These are phyloP conservation scores for Chlamydomonas applanata DNA, from an alignment of 139 green algal genomes.

Conservation along the genomic window DNA sequence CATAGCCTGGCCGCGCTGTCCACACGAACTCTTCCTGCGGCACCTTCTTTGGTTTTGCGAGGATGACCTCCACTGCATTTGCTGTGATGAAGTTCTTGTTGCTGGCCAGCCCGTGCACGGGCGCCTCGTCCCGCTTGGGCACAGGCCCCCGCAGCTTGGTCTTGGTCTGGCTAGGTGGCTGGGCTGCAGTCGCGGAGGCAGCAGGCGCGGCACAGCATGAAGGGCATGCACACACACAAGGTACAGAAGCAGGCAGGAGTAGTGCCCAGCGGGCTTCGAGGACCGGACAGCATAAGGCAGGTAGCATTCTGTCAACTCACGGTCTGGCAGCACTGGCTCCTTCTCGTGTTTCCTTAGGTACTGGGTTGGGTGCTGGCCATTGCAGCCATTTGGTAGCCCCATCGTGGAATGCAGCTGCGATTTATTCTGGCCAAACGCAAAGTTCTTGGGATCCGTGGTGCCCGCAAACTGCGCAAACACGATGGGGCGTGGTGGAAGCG, in stretches of 20 bases:
- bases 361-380: slow-evolving; percentile 30
- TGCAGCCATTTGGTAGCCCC: slow-evolving; percentile 45
- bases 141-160: slow-evolving; percentile 56
- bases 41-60: slow-evolving; percentile 50
- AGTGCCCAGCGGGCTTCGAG: too few species aligned
- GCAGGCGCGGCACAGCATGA: background rate
- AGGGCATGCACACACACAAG: background rate
- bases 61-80: slow-evolving; percentile 74
- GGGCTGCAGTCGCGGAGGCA: slow-evolving; percentile 27
- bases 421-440: slow-evolving; percentile 41
- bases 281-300: too few species aligned
- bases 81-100: slow-evolving; percentile 80
- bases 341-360: slow-evolving; percentile 60
- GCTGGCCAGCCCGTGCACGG: slow-evolving; percentile 64
- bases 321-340: slow-evolving; percentile 63
- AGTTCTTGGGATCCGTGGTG: slow-evolving; percentile 24
- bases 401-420: slow-evolving; percentile 49
- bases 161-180: slow-evolving; percentile 41
- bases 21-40: slow-evolving; percentile 41
- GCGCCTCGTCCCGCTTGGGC: slow-evolving; percentile 53
- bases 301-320: too few species aligned
- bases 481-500: too few species aligned
- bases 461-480: slow-evolving; percentile 23
- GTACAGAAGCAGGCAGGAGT: background rate
- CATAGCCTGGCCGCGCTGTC: slow-evolving; percentile 67